Percentiles rank a stretch among this genome's conserved stretches.
Evolutionary conservation across 2,329 filamentous ascomycete genomes (phyloP).

Genomic region (Dactylellina drechsleri): DNA sequence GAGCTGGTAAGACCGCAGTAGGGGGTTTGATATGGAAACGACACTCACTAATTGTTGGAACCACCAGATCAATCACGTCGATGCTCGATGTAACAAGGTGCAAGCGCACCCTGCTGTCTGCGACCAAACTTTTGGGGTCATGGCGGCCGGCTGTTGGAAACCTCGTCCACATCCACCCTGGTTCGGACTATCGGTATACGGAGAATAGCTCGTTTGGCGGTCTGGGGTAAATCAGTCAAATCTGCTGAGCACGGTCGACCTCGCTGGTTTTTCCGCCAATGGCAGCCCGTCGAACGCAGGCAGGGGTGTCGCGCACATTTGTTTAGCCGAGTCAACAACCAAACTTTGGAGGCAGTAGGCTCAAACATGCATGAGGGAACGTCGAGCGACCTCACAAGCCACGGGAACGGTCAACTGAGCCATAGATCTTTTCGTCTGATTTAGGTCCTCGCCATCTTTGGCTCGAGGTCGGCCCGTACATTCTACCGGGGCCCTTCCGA

Average conservation of each 20-base stretch:
- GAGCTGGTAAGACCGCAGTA: conserved; percentile 22
- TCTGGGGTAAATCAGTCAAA: conserved; percentile 47
- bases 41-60: conserved; percentile 43
- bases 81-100: conserved; percentile 2
- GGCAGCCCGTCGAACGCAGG: background rate
- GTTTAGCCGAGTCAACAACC: conserved; percentile 43
- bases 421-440: conserved; percentile 29
- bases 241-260: conserved; percentile 24
- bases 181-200: conserved; percentile 18
- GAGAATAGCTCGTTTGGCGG: conserved; percentile 23
- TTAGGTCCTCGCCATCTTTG: conserved; percentile 5
- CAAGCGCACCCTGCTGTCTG: conserved; percentile 11
- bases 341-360: no score
- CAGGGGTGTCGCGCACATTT: conserved; percentile 12
- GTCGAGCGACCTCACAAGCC: conserved; percentile 12
- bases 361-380: background rate
- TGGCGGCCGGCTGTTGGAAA: conserved; percentile 31
- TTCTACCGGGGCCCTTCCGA: no score
- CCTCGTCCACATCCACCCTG: conserved; percentile 14
- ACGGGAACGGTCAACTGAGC: background rate
- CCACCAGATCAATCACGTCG: conserved; percentile 32
- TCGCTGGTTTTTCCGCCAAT: conserved; percentile 48
- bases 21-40: conserved; percentile 17
- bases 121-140: conserved; percentile 49
- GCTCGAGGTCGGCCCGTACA: background rate